A percentile compares a stretch with the other conserved stretches of the same genome.
Evolutionary conservation across 2,329 filamentous ascomycete species (phyloP).

Genomic region (Talaromyces sp.): DNA sequence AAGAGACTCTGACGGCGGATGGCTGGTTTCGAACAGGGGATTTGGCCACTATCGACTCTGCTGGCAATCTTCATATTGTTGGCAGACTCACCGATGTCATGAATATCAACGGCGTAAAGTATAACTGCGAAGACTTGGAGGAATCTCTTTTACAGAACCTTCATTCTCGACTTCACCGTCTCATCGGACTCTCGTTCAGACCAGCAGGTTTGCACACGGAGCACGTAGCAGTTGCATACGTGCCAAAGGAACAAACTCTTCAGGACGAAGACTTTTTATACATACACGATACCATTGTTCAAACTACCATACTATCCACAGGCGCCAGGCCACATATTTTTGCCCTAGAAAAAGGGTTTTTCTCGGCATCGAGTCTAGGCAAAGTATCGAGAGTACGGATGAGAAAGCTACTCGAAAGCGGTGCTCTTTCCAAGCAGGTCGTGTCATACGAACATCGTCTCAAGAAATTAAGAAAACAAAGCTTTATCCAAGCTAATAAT

Average conservation of each 20-base stretch:
- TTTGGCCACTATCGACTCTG: slow-evolving; percentile 31
- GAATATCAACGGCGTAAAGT: slow-evolving; percentile 47
- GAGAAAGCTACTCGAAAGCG: neutral
- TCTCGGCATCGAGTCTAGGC: neutral
- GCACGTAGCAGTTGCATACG: slow-evolving; percentile 36
- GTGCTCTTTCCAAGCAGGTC: neutral
- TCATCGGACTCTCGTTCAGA: slow-evolving; percentile 37
- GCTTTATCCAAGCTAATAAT: neutral
- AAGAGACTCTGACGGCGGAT: slow-evolving; percentile 44
- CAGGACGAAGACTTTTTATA: slow-evolving; percentile 13
- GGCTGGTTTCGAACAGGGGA: slow-evolving; percentile 56
- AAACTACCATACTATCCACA: neutral
- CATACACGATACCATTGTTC: neutral
- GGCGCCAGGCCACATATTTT: neutral
- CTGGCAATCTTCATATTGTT: slow-evolving; percentile 30
- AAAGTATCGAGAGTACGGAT: neutral
- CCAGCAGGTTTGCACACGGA: slow-evolving; percentile 28
- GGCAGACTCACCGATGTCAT: slow-evolving; percentile 43
- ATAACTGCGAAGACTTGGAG: slow-evolving; percentile 35
- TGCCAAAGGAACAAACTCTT: slow-evolving; percentile 22
- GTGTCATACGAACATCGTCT: neutral
- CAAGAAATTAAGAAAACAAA: neutral
- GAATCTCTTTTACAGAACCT: slow-evolving; percentile 30
- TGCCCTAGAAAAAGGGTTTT: neutral
- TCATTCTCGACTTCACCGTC: slow-evolving; percentile 23